Evolutionary conservation across 2,329 filamentous ascomycete species (phyloP), one percentile per base, ranked within the genome.

Genomic region (Aspergillus viridinutans): DNA sequence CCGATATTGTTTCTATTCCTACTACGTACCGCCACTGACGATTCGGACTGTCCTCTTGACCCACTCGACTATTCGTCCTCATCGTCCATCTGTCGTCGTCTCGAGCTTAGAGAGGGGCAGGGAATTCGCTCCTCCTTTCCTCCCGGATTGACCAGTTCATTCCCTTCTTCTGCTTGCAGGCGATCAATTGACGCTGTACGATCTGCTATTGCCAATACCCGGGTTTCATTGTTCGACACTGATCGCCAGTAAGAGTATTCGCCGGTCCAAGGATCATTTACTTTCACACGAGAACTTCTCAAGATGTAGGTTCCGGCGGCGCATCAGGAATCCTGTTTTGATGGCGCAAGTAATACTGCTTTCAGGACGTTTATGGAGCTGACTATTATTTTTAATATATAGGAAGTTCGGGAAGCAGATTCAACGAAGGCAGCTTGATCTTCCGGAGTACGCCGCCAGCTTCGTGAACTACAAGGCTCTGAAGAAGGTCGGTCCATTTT

Each of bases 341-440:
- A 14, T 25, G 43, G 12, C 43, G 10, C 43, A 47, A 14, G 20
- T 23, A 25, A 14, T 47, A 14, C 5, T 3, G 25, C 10, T 12
- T 23, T 25, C 21, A 3, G 21, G 43, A 25, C 12, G 4, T 23
- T 45, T 26, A 23, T 17, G 32, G 32, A 14, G 23, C 43, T 47
- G 43, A 47, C 26, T 5, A 23, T 23, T 17, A 7, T 47, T 47
- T 5, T 12, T 8, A 17, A 17, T 29, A 45, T n/a, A 10, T 69
- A 99, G 93, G 94, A 99, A 99, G 85, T 99, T 99, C 81, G 94
- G 94, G 76, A 99, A 99, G 82, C 91, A 97, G 75, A 96, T 99
- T 66, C 94, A 97, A 81, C 96, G 96, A 82, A 89, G 92, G 74
- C 94, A 99, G 83, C 90, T 99, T 70, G 94, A 99, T 76, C 92